Conservation (phyloP, 345 rosid species). For the Ricinus communis region DNA sequence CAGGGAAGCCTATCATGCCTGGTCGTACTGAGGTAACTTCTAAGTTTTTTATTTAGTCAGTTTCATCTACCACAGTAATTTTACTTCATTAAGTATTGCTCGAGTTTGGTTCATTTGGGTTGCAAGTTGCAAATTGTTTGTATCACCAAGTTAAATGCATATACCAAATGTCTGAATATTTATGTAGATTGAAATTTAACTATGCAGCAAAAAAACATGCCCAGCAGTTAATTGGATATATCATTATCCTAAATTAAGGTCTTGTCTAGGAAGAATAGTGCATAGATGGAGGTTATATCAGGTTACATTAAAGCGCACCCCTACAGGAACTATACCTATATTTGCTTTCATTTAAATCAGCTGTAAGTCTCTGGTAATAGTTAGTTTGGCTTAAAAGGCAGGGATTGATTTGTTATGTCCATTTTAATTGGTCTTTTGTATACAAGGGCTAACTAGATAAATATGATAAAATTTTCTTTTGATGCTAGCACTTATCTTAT, state of each 20-base stretch:
- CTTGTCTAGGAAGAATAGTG: background rate
- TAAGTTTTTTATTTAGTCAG: background rate
- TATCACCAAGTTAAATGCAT: background rate
- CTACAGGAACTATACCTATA: background rate
- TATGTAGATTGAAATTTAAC: background rate
- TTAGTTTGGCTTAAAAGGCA: conserved; percentile 5
- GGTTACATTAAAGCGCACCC: background rate
- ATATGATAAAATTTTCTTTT: conserved; percentile 1
- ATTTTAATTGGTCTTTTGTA: conserved; percentile 6
- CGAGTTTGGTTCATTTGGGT: background rate
- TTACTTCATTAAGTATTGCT: conserved; percentile 6
- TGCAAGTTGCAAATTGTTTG: background rate
- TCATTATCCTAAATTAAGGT: background rate
- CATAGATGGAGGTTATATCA: background rate
- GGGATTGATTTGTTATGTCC: background rate
- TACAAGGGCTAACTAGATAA: background rate
- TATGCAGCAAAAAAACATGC: too few relatives aligned
- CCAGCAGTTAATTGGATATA: background rate
- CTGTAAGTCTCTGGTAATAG: background rate
- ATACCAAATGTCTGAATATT: background rate
- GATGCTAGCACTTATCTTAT: conserved; percentile 13
- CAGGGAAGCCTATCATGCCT: conserved; percentile 40
- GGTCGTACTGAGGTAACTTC: conserved; percentile 32
- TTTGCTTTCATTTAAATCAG: background rate
- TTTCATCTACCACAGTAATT: background rate